Percentiles rank a stretch among this genome's conserved stretches.
phyloP scores from a whole-genome alignment of 2,329 filamentous ascomycete genomes.

The Diaporthe aspalathi region DNA sequence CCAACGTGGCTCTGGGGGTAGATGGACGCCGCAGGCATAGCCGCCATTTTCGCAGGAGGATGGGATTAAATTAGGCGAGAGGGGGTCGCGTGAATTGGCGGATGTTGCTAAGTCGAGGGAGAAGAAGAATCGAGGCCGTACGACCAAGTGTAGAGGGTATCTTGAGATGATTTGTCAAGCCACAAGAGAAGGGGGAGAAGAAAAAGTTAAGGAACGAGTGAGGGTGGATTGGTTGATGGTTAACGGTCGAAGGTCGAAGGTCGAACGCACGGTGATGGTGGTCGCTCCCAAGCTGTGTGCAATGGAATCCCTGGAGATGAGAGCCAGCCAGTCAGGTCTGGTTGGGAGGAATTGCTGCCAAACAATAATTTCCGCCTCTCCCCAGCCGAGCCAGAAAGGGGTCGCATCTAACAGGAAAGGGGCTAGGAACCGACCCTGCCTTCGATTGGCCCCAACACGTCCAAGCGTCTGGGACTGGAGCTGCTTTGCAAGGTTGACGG shows the following conservation, averaged over 20 bases:
- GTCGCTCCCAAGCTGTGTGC: conserved; percentile 30
- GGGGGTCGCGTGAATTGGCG: conserved; percentile 46
- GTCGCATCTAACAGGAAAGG: conserved; percentile 40
- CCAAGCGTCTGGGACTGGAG: conserved; percentile 27
- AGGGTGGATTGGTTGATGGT: conserved; percentile 38
- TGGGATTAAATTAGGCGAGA: conserved; percentile 45
- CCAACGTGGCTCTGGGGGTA: conserved; percentile 98
- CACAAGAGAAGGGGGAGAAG: conserved; percentile 13
- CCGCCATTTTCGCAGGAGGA: conserved; percentile 58
- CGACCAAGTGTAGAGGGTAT: conserved; percentile 33
- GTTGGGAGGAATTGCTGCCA: conserved; percentile 48
- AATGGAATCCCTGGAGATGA: conserved; percentile 31
- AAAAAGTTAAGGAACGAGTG: conserved; percentile 35
- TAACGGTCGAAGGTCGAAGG: conserved; percentile 27
- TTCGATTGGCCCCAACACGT: conserved; percentile 33
- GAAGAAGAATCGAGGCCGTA: conserved; percentile 50
- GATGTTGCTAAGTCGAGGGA: conserved; percentile 46
- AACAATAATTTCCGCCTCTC: conserved; percentile 60
- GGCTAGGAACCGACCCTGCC: conserved; percentile 35
- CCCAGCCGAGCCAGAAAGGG: conserved; percentile 52
- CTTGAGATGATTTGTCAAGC: conserved; percentile 40
- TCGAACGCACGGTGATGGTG: conserved; percentile 11
- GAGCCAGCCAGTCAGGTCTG: conserved; percentile 35
- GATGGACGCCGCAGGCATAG: conserved; percentile 77
- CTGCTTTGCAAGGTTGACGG: background rate